Evolutionary conservation across 2,329 filamentous ascomycete genomes (phyloP), one percentile per base, ranked within the genome.

Genomic region (Chaetomium globosum): DNA sequence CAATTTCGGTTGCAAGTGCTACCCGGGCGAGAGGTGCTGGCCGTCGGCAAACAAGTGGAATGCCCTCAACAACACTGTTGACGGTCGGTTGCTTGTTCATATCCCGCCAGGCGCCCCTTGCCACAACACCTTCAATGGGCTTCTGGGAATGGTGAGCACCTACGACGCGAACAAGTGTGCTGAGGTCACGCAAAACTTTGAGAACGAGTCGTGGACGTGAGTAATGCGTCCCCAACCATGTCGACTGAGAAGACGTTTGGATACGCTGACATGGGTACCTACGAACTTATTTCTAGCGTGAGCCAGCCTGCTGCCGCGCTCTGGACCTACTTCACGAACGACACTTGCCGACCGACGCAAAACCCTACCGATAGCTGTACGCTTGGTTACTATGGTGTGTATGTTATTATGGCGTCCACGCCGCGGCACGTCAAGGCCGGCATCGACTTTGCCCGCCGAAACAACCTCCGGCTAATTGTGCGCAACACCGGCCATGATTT

Each of bases 401-500:
- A 78, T 54, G 73, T 73, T 23, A 71, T 77, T 43, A 61, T 68
- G 58, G 74, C 75, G 10, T 72, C 72, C 59, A 70, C 67, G 10
- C 58, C 64, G 21, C 68, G 68, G 3, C 75, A 77, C 64, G 68
- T 77, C 64, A 73, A 75, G 62, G 73, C 75, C 13, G 73, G 73
- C 13, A 66, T 79, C 59, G 70, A 75, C 62, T 78, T 85, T 65
- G 82, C 81, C 0, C 73, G 73, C 0, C 67, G 77, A 12, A 74
- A 82, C 67, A 83, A 83, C 68, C 75, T 87, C 54, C 80, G 84
- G 1, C 71, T 87, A 0, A 76, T 85, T 31, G 79, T 87, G 63
- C 80, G 82, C 66, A 85, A 86, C 68, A 86, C 84, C 0, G 84
- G 84, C 2, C 84, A 87, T 71, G 83, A 86, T 69, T 82, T 80